Evolutionary conservation across 306 rosid species (phyloP), one percentile per base, ranked within the genome.

Genomic region (Cicer arietinum): DNA sequence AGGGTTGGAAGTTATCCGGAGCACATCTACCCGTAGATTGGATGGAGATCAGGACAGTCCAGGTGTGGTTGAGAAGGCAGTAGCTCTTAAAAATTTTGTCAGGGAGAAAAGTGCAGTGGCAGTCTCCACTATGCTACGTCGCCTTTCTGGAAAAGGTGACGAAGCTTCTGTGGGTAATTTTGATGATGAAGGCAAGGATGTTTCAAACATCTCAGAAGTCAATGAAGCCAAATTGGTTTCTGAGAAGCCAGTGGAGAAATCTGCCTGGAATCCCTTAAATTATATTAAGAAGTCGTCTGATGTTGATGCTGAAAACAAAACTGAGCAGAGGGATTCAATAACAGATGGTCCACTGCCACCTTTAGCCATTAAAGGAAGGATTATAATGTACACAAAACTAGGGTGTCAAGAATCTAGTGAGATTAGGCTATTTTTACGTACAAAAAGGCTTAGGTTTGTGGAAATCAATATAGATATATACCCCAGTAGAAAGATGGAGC

Each of bases 401-500:
- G 94, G 89, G 50, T 91, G 96, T 81, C 84, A 74, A 64, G 96
- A 89, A 18, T 88, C 92, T 85, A 91, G 77, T 77, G 90, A 85
- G 80, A 83, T 90, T 65, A 83, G 98, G 77, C 79, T 60, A 39
- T 88, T 90, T 85, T 83, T 94, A 77, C 81, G 85, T 46, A 30
- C 71, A 81, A 91, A 84, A 87, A 77, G 86, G 81, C 95, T 94
- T 61, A 79, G 87, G 79, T 89, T 81, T 72, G 87, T 88, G 14
- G 98, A 94, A 85, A 87, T 94, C 80, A 94, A 94, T 75, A 58
- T 87, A 43, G 95, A 94, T 83, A 77, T 90, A 59, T 94, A 86
- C 71, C 96, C 98, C 44, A 13, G 85, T 65, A 86, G 98, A 85
- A 88, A 84, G 86, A 73, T 18, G 64, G 98, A 94, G 85, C 82